A percentile compares a stretch with the other conserved stretches of the same genome.
Evolutionary conservation across 495 filamentous ascomycete species (phyloP).

Genomic region (Halenospora varia): DNA sequence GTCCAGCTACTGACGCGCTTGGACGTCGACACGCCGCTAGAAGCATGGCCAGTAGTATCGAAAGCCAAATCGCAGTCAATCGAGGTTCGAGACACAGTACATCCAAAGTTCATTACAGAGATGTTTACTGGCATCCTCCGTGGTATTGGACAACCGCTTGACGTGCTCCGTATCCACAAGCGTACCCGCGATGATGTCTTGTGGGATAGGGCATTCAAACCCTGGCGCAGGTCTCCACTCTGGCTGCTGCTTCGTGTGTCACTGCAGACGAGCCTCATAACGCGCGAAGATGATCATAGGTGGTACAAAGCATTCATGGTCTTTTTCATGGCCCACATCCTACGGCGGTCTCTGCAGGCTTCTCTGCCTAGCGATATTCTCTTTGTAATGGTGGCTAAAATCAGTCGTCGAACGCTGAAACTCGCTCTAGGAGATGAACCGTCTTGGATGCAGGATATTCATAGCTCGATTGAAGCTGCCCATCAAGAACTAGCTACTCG

Average conservation of each 20-base stretch:
- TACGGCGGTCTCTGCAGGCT: slow-evolving; percentile 22
- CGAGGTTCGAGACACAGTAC: slow-evolving; percentile 49
- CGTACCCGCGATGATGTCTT: slow-evolving; percentile 58
- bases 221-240: slow-evolving; percentile 53
- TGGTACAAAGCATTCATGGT: slow-evolving; percentile 57
- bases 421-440: not conserved
- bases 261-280: slow-evolving; percentile 35
- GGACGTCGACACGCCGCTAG: slow-evolving; percentile 37
- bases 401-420: not conserved
- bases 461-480: not conserved
- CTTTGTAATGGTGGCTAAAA: not conserved
- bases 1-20: slow-evolving; percentile 39
- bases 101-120: slow-evolving; percentile 54
- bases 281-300: slow-evolving; percentile 1
- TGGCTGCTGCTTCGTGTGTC: slow-evolving; percentile 59
- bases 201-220: slow-evolving; percentile 35
- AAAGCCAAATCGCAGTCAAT: slow-evolving; percentile 35
- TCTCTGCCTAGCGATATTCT: not conserved
- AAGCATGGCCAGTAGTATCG: slow-evolving; percentile 32
- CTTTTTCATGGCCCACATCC: slow-evolving; percentile 40
- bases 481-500: not conserved
- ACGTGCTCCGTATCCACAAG: slow-evolving; percentile 42
- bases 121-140: slow-evolving; percentile 45
- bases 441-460: not conserved
- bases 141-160: slow-evolving; percentile 33